These are phyloP conservation scores for Geotrichum australiense DNA, from an alignment of 1,139 yeast species.

Conservation along the genomic window DNA sequence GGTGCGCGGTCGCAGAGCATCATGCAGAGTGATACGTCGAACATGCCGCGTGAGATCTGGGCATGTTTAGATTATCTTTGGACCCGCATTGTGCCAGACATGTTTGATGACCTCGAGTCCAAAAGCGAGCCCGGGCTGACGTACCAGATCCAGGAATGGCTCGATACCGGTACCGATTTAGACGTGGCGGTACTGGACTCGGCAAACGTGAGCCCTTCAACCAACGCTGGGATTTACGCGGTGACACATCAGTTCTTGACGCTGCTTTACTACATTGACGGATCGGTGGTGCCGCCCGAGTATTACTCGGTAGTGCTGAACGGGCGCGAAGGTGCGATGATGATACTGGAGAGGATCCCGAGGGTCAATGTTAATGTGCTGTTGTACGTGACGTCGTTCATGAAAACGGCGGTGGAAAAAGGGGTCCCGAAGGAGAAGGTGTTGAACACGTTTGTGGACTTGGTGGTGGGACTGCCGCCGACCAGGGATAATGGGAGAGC, in stretches of 20 bases:
- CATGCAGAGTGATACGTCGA: conserved; percentile 19
- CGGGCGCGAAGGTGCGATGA: conserved; percentile 16
- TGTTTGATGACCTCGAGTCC: conserved; percentile 20
- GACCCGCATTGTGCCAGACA: conserved; percentile 21
- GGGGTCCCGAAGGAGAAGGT: conserved; percentile 21
- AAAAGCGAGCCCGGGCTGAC: conserved; percentile 22
- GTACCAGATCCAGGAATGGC: conserved; percentile 32
- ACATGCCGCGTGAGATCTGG: conserved; percentile 33
- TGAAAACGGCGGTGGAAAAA: conserved; percentile 30
- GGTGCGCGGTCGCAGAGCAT: conserved; percentile 27
- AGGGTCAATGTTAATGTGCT: conserved; percentile 38
- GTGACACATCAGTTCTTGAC: conserved; percentile 32
- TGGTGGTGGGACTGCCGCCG: conserved; percentile 5
- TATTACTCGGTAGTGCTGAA: conserved; percentile 23
- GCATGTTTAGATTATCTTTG: conserved; percentile 35
- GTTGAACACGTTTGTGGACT: conserved; percentile 8
- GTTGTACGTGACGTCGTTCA: conserved; percentile 36
- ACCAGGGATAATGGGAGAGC: conserved; percentile 5
- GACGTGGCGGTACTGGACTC: conserved; percentile 31
- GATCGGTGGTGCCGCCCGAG: conserved; percentile 37
- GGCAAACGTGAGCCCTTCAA: conserved; percentile 22
- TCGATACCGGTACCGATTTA: conserved; percentile 32
- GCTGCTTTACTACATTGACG: conserved; percentile 36
- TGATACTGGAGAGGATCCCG: conserved; percentile 36
- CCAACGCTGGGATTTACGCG: conserved; percentile 26